Conservation (phyloP, 495 filamentous ascomycete species). For the Pseudotulostoma volvatum region DNA sequence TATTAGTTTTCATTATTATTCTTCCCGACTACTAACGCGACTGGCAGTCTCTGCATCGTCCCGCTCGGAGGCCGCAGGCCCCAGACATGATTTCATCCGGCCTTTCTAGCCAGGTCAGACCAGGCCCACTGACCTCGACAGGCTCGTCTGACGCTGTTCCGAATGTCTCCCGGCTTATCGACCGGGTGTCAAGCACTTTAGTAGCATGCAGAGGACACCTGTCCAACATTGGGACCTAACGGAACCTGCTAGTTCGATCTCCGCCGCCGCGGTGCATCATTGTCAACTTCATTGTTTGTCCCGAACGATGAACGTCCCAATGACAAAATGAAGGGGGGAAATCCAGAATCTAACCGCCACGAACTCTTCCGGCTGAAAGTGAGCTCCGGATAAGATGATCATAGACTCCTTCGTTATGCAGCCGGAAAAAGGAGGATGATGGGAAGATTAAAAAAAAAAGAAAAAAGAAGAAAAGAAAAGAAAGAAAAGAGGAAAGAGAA, state of each 20-base stretch:
- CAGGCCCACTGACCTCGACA: no score
- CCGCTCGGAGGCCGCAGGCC: background rate
- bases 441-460: conserved; percentile 4
- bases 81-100: background rate
- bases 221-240: conserved; percentile 2
- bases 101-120: no score
- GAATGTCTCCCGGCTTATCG: background rate
- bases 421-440: conserved; percentile 3
- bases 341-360: background rate
- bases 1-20: background rate
- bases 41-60: background rate
- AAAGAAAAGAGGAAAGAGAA: conserved; percentile 3
- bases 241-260: background rate
- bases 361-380: background rate
- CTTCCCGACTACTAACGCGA: background rate
- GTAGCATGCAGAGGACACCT: background rate
- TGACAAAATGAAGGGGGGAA: background rate
- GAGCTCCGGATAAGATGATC: background rate
- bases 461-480: conserved; percentile 7
- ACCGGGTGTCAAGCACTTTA: background rate
- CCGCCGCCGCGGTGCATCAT: background rate
- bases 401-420: background rate
- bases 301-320: background rate
- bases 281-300: background rate
- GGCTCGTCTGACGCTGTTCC: no score